Percentiles rank a stretch among this genome's conserved stretches.
Evolutionary conservation across 106 monocot genomes (phyloP).

Genomic region (Narthecium ossifragum): DNA sequence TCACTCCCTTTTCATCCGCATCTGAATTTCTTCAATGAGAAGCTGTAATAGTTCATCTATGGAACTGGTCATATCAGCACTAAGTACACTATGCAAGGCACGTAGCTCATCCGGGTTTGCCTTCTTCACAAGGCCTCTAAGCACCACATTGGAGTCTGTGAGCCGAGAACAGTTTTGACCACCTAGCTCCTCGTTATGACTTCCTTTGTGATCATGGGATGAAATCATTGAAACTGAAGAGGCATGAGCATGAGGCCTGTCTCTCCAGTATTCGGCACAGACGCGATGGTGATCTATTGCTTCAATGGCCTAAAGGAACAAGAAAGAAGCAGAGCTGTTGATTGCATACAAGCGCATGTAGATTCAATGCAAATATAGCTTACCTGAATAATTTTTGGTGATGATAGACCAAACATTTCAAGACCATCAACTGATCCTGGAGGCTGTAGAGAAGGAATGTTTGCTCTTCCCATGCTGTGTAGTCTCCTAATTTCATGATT

Average conservation of each 20-base stretch:
- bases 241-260: neutral
- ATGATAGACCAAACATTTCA: conserved; percentile 89
- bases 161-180: neutral
- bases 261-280: conserved; percentile 50
- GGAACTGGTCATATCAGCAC: neutral
- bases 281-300: conserved; percentile 29
- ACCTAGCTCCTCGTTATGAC: neutral
- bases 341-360: neutral
- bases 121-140: conserved; percentile 37
- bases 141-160: conserved; percentile 8
- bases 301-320: conserved; percentile 45
- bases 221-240: neutral
- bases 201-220: neutral
- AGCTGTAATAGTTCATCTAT: neutral
- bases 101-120: conserved; percentile 41
- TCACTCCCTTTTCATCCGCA: neutral
- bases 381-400: conserved; percentile 71
- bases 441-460: conserved; percentile 59
- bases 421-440: conserved; percentile 84
- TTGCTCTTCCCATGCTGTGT: conserved; percentile 31
- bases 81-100: conserved; percentile 21
- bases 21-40: neutral
- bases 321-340: neutral
- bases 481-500: conserved; percentile 65
- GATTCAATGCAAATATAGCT: neutral